Percentiles rank a stretch among this genome's conserved stretches.
These are phyloP conservation scores for Moesziomyces antarcticus DNA, from an alignment of 1,284 basidiomycete species.

Conservation along the genomic window DNA sequence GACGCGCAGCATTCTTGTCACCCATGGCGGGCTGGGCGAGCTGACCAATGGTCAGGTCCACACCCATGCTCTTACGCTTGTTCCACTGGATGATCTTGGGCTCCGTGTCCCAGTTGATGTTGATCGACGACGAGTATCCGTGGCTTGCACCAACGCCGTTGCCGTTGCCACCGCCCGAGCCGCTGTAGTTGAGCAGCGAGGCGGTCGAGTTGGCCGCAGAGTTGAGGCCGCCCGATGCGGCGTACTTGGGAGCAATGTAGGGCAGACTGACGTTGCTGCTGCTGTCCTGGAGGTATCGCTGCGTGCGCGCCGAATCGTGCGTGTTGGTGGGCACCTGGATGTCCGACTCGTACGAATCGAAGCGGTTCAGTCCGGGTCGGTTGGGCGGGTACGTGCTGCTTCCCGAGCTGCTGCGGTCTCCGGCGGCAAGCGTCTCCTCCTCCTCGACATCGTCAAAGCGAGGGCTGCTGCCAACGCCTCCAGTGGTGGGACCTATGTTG, in stretches of 20 bases:
- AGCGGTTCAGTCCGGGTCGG: conserved; percentile 19
- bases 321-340: conserved; percentile 32
- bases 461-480: conserved; percentile 26
- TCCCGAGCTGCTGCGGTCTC: conserved; percentile 9
- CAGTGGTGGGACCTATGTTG: conserved; percentile 11
- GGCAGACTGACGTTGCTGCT: conserved; percentile 38
- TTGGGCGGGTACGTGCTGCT: conserved; percentile 29
- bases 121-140: conserved; percentile 31
- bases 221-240: conserved; percentile 14
- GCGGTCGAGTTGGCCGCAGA: conserved; percentile 29
- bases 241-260: conserved; percentile 44
- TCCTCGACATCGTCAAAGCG: conserved; percentile 22
- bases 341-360: conserved; percentile 42
- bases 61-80: conserved; percentile 41
- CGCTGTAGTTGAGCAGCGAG: conserved; percentile 41
- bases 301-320: conserved; percentile 37
- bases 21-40: conserved; percentile 51
- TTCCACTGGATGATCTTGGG: conserved; percentile 56
- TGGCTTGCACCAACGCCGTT: conserved; percentile 22
- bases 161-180: conserved; percentile 19
- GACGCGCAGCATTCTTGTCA: conserved; percentile 45
- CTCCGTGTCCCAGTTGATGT: conserved; percentile 38
- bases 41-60: conserved; percentile 39
- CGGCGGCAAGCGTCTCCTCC: neutral
- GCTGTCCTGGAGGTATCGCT: conserved; percentile 48